These are phyloP conservation scores for Trichaptum fuscoviolaceum DNA, from an alignment of 768 basidiomycete genomes.

Conservation along the genomic window DNA sequence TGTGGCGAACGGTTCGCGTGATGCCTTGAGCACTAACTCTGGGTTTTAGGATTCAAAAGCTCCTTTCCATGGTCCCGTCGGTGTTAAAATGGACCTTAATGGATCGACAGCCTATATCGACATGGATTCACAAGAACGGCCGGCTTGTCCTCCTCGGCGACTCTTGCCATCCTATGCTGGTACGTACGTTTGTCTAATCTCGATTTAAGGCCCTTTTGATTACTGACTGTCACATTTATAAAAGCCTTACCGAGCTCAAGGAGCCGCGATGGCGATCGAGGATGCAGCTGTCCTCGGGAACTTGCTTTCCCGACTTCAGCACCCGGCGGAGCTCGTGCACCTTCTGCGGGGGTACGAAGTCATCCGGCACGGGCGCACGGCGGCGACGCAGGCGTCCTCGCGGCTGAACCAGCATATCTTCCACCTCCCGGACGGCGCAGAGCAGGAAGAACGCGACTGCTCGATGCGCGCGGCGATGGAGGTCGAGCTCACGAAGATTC, in stretches of 20 bases:
- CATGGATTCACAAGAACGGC: constrained; percentile 42
- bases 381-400: constrained; percentile 15
- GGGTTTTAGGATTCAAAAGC: constrained; percentile 34
- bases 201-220: not conserved
- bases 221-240: not conserved
- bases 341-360: constrained; percentile 18
- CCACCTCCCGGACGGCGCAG: constrained; percentile 19
- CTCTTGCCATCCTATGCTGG: constrained; percentile 53
- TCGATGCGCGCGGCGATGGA: constrained; percentile 18
- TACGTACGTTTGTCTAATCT: constrained; percentile 17
- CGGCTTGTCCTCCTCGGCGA: constrained; percentile 47
- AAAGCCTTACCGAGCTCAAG: constrained; percentile 41
- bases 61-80: constrained; percentile 39
- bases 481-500: constrained; percentile 19
- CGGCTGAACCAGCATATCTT: constrained; percentile 22
- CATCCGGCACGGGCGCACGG: constrained; percentile 17
- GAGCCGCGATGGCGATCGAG: not conserved
- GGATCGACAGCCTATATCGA: constrained; percentile 41
- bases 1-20: constrained; percentile 3
- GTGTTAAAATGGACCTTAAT: constrained; percentile 44
- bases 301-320: constrained; percentile 17
- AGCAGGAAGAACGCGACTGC: constrained; percentile 17
- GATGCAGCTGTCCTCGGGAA: constrained; percentile 20
- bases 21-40: not conserved
- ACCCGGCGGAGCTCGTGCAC: constrained; percentile 12